phyloP scores from a whole-genome alignment of 2,329 filamentous ascomycete genomes.

The Colletotrichum musae region DNA sequence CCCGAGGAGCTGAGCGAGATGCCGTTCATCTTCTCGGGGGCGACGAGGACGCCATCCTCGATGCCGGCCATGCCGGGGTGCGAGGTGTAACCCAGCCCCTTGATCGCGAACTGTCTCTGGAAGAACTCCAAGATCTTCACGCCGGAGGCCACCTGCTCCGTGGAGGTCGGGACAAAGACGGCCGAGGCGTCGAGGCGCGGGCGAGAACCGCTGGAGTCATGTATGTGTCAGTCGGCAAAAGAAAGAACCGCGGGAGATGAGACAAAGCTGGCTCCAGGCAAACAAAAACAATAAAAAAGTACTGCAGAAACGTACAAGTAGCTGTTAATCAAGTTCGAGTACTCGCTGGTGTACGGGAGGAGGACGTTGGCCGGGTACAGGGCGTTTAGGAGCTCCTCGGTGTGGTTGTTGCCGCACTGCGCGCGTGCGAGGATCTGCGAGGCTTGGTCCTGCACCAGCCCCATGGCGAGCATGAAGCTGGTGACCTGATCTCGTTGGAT shows the following conservation, averaged over 20 bases:
- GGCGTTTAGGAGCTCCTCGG: neutral
- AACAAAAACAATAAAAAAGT: neutral
- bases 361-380: slow-evolving; percentile 1
- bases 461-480: neutral
- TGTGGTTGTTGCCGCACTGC: neutral
- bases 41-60: slow-evolving; percentile 1
- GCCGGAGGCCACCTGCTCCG: neutral
- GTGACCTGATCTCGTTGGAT: neutral
- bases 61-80: slow-evolving; percentile 3
- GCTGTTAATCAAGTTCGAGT: neutral
- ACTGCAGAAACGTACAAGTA: neutral
- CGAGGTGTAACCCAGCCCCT: neutral
- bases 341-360: neutral
- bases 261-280: neutral
- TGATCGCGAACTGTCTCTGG: neutral
- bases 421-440: neutral
- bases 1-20: neutral
- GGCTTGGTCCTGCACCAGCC: neutral
- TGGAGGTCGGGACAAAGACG: neutral
- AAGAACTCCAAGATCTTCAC: slow-evolving; percentile 8
- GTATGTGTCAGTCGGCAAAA: no score
- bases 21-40: slow-evolving; percentile 1
- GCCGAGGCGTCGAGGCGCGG: neutral
- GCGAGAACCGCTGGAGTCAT: neutral
- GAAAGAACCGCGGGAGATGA: no score